These are phyloP conservation scores for Mucor velutinosus DNA, from an alignment of 371 early-diverging fungal species.

Conservation along the genomic window DNA sequence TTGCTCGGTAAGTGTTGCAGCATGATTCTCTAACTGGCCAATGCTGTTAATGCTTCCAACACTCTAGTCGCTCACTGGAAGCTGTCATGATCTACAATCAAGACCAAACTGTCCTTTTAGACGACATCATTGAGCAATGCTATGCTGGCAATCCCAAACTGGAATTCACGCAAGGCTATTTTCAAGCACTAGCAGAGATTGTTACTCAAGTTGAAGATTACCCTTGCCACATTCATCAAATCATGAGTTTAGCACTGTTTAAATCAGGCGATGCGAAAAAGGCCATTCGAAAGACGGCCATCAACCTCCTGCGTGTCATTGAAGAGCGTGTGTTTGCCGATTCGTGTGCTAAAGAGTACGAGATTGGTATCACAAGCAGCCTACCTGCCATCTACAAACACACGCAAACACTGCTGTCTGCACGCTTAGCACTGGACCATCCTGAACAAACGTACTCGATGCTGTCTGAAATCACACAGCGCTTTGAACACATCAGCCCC, in stretches of 20 bases:
- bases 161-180: constrained; percentile 74
- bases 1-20: constrained; percentile 41
- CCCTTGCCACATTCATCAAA: constrained; percentile 63
- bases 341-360: constrained; percentile 66
- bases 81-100: constrained; percentile 74
- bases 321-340: constrained; percentile 72
- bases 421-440: constrained; percentile 67
- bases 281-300: constrained; percentile 76
- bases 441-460: constrained; percentile 74
- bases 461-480: constrained; percentile 78
- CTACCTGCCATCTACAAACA: constrained; percentile 83
- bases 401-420: constrained; percentile 73
- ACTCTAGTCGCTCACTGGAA: constrained; percentile 60
- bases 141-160: constrained; percentile 70
- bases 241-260: constrained; percentile 80
- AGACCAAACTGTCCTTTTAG: constrained; percentile 65
- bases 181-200: constrained; percentile 73
- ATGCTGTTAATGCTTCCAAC: not conserved
- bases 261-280: constrained; percentile 80
- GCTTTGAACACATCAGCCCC: constrained; percentile 71
- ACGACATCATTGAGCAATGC: constrained; percentile 70
- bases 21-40: too few species aligned
- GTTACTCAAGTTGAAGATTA: constrained; percentile 58
- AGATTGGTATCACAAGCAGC: constrained; percentile 76
- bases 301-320: constrained; percentile 72